Evolutionary conservation across 495 filamentous ascomycete species (phyloP).

Genomic region (Neurospora tetraspora): DNA sequence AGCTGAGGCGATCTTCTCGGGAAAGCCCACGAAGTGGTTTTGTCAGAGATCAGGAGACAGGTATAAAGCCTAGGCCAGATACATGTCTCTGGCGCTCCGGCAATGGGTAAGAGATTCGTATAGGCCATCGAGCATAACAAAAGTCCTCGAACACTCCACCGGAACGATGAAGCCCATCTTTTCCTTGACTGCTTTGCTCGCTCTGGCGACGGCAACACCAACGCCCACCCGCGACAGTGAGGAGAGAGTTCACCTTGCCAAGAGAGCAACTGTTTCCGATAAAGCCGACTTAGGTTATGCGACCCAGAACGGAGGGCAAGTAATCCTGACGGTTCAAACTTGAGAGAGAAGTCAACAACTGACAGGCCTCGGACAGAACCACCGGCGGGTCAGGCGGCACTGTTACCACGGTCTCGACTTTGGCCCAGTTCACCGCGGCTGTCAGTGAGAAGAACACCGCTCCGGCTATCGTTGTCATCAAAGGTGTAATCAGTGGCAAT

Average conservation of each 20-base stretch:
- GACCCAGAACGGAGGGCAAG: constrained; percentile 6
- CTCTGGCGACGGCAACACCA: not conserved
- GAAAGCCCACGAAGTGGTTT: not conserved
- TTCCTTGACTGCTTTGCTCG: not conserved
- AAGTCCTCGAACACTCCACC: not conserved
- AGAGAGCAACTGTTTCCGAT: constrained; percentile 1
- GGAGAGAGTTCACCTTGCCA: not conserved
- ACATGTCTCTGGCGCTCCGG: not conserved
- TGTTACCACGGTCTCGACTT: constrained; percentile 48
- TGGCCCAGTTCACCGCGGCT: constrained; percentile 41
- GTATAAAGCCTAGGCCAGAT: not conserved
- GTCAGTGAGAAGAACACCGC: constrained; percentile 31
- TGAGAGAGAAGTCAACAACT: not conserved
- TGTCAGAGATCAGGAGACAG: not conserved
- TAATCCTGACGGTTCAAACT: not conserved
- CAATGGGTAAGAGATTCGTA: not conserved
- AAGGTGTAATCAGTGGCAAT: constrained; percentile 34
- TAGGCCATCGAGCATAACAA: not conserved
- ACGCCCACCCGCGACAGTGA: not conserved
- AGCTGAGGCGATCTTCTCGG: not conserved
- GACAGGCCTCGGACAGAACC: constrained; percentile 21
- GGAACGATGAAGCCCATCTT: not conserved
- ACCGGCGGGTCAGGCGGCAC: constrained; percentile 51
- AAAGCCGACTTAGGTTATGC: constrained; percentile 5
- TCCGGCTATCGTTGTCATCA: constrained; percentile 39